A percentile compares a stretch with the other conserved stretches of the same genome.
Evolutionary conservation across 1,284 basidiomycete species (phyloP).

Genomic region (Marasmius sp.): DNA sequence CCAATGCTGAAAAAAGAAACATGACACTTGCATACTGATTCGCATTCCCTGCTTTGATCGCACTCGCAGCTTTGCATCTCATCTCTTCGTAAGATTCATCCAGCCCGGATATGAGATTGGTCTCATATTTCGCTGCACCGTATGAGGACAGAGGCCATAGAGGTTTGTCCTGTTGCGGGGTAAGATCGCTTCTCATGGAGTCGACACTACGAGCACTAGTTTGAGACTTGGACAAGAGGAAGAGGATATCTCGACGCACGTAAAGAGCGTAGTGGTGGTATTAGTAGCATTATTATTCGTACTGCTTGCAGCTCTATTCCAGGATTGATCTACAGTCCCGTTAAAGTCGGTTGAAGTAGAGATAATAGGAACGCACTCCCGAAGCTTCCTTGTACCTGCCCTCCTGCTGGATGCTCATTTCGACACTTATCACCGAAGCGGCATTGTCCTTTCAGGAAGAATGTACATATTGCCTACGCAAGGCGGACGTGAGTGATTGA

Average conservation of each 20-base stretch:
- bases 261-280: conserved; percentile 22
- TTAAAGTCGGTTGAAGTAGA: neutral
- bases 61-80: conserved; percentile 64
- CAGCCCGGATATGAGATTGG: conserved; percentile 63
- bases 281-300: conserved; percentile 18
- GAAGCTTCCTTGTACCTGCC: conserved; percentile 18
- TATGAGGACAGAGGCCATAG: conserved; percentile 84
- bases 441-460: conserved; percentile 66
- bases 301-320: conserved; percentile 26
- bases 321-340: conserved; percentile 28
- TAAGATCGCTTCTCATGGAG: conserved; percentile 61
- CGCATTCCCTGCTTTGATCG: conserved; percentile 54
- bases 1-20: conserved; percentile 4
- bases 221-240: neutral
- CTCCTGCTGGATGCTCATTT: conserved; percentile 59
- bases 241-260: conserved; percentile 17
- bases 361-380: conserved; percentile 16
- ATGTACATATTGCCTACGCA: conserved; percentile 51
- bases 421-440: conserved; percentile 68
- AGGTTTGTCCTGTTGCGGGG: conserved; percentile 62
- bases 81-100: conserved; percentile 86
- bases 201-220: conserved; percentile 49
- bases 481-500: neutral
- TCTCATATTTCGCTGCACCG: conserved; percentile 77
- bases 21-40: conserved; percentile 65